These are phyloP conservation scores for Arabidopsis hybrid DNA, from an alignment of 441 rosid species.

Conservation along the genomic window DNA sequence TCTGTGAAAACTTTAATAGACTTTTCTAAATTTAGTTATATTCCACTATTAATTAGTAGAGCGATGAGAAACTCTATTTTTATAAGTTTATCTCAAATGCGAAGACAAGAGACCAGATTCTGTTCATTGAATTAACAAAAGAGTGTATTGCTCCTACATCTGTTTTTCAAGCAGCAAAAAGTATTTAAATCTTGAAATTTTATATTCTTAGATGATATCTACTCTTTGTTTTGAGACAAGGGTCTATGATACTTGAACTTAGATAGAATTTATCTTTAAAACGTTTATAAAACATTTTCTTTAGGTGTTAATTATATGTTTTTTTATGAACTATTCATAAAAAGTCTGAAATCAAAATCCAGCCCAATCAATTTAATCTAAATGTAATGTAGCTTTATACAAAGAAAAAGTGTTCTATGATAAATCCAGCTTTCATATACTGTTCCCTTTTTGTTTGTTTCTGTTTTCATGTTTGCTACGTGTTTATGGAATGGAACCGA, in stretches of 20 bases:
- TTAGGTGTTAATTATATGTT: too few relatives aligned
- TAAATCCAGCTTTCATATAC: neutral
- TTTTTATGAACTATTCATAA: neutral
- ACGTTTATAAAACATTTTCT: neutral
- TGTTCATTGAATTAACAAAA: constrained; percentile 13
- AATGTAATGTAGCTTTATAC: neutral
- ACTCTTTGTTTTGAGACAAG: neutral
- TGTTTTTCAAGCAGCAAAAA: neutral
- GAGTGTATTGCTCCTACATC: neutral
- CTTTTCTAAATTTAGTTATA: neutral
- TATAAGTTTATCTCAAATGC: neutral
- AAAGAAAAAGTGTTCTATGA: neutral
- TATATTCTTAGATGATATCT: neutral
- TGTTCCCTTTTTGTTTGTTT: neutral
- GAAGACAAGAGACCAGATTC: neutral
- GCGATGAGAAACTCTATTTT: neutral
- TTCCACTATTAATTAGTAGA: neutral
- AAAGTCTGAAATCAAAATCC: neutral
- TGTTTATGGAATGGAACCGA: neutral
- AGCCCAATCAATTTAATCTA: neutral
- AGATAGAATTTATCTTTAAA: neutral
- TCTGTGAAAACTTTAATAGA: neutral
- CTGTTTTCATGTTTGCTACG: neutral
- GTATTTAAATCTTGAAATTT: neutral
- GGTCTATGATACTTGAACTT: neutral